phyloP scores from a whole-genome alignment of 2,329 filamentous ascomycete species.

The Fusarium sororula region DNA sequence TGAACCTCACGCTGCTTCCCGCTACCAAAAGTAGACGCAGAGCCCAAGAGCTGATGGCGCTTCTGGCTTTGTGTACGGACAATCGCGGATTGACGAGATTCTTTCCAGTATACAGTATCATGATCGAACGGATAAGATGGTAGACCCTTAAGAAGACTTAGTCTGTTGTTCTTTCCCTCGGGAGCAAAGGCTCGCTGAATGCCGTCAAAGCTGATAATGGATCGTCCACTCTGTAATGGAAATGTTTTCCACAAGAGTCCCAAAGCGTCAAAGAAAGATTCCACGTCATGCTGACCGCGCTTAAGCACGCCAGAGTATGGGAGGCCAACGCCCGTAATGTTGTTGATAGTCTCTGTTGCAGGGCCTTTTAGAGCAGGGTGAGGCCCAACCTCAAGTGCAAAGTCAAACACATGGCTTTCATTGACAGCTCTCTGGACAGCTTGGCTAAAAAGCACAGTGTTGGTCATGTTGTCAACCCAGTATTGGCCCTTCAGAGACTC shows the following conservation, averaged over 20 bases:
- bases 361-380: neutral
- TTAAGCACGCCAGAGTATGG: neutral
- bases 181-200: neutral
- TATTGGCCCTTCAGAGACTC: neutral
- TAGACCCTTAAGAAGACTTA: neutral
- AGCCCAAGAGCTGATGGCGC: neutral
- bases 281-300: neutral
- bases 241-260: neutral
- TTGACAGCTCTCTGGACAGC: neutral
- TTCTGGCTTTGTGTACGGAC: neutral
- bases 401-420: neutral
- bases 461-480: neutral
- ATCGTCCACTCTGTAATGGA: neutral
- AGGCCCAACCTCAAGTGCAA: neutral
- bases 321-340: neutral
- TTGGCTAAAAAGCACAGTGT: constrained; percentile 47
- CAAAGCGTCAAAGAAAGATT: neutral
- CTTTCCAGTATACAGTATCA: neutral
- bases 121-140: neutral
- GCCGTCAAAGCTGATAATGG: neutral
- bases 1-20: neutral
- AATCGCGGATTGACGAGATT: neutral
- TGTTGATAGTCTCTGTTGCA: neutral
- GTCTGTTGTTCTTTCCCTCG: neutral
- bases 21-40: neutral